These are phyloP conservation scores for Inonotus obliquus DNA, from an alignment of 1,284 basidiomycete species.

Conservation along the genomic window DNA sequence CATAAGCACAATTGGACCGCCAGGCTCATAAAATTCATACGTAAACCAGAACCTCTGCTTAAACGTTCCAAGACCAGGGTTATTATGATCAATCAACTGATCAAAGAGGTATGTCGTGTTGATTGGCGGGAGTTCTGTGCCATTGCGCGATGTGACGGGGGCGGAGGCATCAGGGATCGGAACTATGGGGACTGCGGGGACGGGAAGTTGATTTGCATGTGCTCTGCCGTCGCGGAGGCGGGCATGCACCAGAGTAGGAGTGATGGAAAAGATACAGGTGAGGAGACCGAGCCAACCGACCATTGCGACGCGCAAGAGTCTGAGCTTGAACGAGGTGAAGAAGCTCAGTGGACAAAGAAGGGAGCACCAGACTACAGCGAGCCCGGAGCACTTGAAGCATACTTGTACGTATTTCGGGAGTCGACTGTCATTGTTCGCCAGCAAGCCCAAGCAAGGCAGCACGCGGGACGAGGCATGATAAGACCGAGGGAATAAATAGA, in stretches of 20 bases:
- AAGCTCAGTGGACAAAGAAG: neutral
- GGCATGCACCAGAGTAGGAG: neutral
- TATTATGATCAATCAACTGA: conserved; percentile 68
- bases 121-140: conserved; percentile 31
- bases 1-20: conserved; percentile 62
- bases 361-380: neutral
- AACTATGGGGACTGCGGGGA: conserved; percentile 35
- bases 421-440: neutral
- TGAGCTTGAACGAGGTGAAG: neutral
- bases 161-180: conserved; percentile 21
- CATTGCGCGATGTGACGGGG: conserved; percentile 41
- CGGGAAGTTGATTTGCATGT: conserved; percentile 36
- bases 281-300: neutral
- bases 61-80: conserved; percentile 71
- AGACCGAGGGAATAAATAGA: neutral
- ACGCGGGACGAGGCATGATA: neutral
- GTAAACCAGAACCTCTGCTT: conserved; percentile 68
- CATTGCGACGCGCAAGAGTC: neutral
- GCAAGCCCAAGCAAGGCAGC: neutral
- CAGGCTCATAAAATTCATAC: conserved; percentile 55
- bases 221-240: conserved; percentile 19
- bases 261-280: neutral
- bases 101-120: conserved; percentile 59
- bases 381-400: neutral
- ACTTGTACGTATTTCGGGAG: neutral